Evolutionary conservation across 2,329 filamentous ascomycete species (phyloP), one percentile per base, ranked within the genome.

Genomic region (Diaporthe longicolla): DNA sequence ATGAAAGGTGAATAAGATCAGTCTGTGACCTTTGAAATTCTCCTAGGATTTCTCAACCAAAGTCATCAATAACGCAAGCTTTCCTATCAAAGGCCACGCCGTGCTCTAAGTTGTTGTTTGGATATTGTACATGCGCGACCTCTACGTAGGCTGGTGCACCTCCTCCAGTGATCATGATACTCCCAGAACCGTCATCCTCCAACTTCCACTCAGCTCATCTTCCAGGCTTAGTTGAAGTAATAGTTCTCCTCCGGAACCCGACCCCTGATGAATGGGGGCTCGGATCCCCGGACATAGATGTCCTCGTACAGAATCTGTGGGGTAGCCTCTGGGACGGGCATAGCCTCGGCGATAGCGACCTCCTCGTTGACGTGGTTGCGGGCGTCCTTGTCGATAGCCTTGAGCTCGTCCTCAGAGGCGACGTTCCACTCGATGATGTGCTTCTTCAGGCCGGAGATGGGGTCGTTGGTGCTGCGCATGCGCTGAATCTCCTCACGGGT

Each of bases 401-500:
- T 99, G 84, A 99, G 93, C 87, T 98, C 96, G 54, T 98, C 95
- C 89, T 99, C 97, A 76, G 89, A 92, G 79, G 92, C 92, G 78
- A 99, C 93, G 75, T 91, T 91, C 97, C 97, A 99, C 86, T 99
- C 97, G 74, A 99, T 88, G 78, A 99, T 93, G 90, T 98, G 98
- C 89, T 97, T 94, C 92, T 98, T 98, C 80, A 99, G 92, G 75
- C 97, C 97, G 81, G 95, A 95, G 82, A 99, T 99, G 79, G 97
- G 95, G 87, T 99, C 97, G 87, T 98, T 94, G 87, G 97, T 99
- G 80, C 94, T 97, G 82, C 97, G 94, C 97, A 99, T 99, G 85
- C 96, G 95, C 90, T 98, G 96, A 83, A 99, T 98, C 89, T 99
- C 97, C 89, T 99, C 97, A 86, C 97, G 95, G 80, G 96, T 98